These are phyloP conservation scores for Boletus rufocinnamomeus DNA, from an alignment of 768 basidiomycete genomes.

Conservation along the genomic window DNA sequence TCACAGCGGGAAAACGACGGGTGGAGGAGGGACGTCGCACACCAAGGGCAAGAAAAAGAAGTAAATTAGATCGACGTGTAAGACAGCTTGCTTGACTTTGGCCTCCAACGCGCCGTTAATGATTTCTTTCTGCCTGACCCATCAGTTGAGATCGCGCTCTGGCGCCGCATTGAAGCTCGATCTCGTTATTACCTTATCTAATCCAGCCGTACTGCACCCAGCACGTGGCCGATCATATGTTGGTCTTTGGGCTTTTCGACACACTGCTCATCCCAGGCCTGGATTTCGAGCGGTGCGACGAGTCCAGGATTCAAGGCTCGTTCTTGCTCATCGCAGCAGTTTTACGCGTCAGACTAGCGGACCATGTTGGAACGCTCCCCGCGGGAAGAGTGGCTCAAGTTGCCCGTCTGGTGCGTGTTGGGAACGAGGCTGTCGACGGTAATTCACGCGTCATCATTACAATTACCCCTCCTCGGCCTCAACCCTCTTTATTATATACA, in stretches of 20 bases:
- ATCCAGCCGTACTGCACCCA: constrained; percentile 19
- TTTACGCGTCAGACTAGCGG: background rate
- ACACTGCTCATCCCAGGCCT: background rate
- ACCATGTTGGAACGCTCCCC: constrained; percentile 4
- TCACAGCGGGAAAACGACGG: constrained; percentile 37
- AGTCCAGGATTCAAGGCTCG: background rate
- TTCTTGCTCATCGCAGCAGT: constrained; percentile 4
- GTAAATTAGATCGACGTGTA: constrained; percentile 40
- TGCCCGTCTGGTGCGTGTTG: constrained; percentile 29
- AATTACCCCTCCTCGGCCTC: constrained; percentile 27
- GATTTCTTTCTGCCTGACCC: constrained; percentile 19
- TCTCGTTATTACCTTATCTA: constrained; percentile 27
- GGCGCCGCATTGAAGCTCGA: constrained; percentile 19
- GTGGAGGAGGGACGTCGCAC: constrained; percentile 39
- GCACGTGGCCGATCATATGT: constrained; percentile 19
- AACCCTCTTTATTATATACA: constrained; percentile 21
- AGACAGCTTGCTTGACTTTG: constrained; percentile 21
- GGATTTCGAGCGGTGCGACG: constrained; percentile 6
- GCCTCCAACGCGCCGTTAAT: constrained; percentile 26
- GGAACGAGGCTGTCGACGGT: constrained; percentile 32
- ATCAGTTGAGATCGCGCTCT: constrained; percentile 23
- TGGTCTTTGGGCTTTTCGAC: background rate
- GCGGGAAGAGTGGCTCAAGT: constrained; percentile 19
- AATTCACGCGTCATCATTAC: constrained; percentile 26
- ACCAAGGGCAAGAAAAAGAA: constrained; percentile 71